Percentiles rank a stretch among this genome's conserved stretches.
Conservation (phyloP, 192 early-diverging fungal genomes). For the Coemansia sp. region DNA sequence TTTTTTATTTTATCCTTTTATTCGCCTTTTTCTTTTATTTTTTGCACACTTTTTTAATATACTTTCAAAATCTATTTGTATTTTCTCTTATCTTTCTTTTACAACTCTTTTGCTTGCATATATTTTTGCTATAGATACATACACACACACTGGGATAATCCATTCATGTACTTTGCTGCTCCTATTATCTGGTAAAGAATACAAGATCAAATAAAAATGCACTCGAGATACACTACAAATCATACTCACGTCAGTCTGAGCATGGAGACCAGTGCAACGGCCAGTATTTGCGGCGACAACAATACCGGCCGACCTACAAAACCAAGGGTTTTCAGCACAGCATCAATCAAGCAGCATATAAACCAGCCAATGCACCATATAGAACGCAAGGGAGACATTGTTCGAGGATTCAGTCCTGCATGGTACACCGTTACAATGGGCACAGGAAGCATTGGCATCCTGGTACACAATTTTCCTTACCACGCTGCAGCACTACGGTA, state of each 20-base stretch:
- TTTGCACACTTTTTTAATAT: too few species aligned
- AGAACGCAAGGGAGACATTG: slow-evolving; percentile 24
- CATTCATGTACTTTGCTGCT: neutral
- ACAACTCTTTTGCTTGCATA: too few species aligned
- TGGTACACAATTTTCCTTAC: slow-evolving; percentile 47
- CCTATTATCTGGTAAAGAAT: neutral
- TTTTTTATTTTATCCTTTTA: too few species aligned
- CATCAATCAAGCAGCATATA: slow-evolving; percentile 14
- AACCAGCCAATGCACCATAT: slow-evolving; percentile 44
- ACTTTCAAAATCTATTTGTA: too few species aligned
- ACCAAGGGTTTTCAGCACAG: neutral
- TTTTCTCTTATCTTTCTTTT: too few species aligned
- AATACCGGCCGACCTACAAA: too few species aligned
- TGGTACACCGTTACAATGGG: slow-evolving; percentile 57
- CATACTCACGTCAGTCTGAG: slow-evolving; percentile 1
- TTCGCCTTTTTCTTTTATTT: too few species aligned
- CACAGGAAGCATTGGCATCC: slow-evolving; percentile 41
- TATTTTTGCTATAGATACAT: too few species aligned
- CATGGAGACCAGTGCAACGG: neutral
- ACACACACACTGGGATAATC: too few species aligned
- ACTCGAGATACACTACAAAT: slow-evolving; percentile 4
- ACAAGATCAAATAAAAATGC: neutral
- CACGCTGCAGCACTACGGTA: slow-evolving; percentile 27
- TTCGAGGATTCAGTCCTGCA: slow-evolving; percentile 55
- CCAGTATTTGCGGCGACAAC: neutral